Conservation (phyloP, 805 yeast genomes). For the Starmera quercuum region DNA sequence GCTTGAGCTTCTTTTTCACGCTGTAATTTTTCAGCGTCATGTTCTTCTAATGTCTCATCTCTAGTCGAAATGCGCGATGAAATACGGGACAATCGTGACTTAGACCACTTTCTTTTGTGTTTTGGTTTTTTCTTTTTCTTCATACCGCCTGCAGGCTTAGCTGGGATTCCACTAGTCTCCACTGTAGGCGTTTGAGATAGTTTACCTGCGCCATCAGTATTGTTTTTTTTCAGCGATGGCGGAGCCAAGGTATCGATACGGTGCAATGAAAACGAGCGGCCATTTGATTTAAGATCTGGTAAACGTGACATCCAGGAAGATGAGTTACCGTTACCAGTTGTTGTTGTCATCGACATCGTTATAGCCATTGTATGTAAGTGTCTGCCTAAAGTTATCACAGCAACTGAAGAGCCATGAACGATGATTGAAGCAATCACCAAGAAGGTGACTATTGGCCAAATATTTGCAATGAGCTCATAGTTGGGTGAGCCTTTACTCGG, state of each 20-base stretch:
- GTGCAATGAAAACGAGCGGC: slow-evolving; percentile 74
- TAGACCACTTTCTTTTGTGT: slow-evolving; percentile 24
- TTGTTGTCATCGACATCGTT: slow-evolving; percentile 80
- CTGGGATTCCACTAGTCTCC: slow-evolving; percentile 59
- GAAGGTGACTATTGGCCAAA: slow-evolving; percentile 84
- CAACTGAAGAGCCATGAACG: slow-evolving; percentile 3
- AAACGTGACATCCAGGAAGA: slow-evolving; percentile 79
- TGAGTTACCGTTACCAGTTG: slow-evolving; percentile 44
- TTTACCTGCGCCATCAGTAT: slow-evolving; percentile 13
- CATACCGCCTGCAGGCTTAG: slow-evolving; percentile 71
- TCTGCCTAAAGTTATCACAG: slow-evolving; percentile 56
- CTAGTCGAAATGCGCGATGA: too few relatives aligned
- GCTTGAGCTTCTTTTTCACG: slow-evolving; percentile 36
- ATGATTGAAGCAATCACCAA: slow-evolving; percentile 51
- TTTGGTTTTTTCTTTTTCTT: slow-evolving; percentile 33
- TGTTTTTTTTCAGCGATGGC: slow-evolving; percentile 5
- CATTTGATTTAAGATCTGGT: slow-evolving; percentile 53
- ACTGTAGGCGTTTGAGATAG: slow-evolving; percentile 32
- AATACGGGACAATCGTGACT: too few relatives aligned
- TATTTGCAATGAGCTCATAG: slow-evolving; percentile 49
- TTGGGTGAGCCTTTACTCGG: slow-evolving; percentile 43
- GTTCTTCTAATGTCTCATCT: too few relatives aligned
- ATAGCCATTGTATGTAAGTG: slow-evolving; percentile 88
- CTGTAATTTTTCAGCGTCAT: slow-evolving; percentile 28
- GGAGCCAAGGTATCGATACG: slow-evolving; percentile 66